phyloP scores from a whole-genome alignment of 495 filamentous ascomycete species.

The Trichoderma virens region DNA sequence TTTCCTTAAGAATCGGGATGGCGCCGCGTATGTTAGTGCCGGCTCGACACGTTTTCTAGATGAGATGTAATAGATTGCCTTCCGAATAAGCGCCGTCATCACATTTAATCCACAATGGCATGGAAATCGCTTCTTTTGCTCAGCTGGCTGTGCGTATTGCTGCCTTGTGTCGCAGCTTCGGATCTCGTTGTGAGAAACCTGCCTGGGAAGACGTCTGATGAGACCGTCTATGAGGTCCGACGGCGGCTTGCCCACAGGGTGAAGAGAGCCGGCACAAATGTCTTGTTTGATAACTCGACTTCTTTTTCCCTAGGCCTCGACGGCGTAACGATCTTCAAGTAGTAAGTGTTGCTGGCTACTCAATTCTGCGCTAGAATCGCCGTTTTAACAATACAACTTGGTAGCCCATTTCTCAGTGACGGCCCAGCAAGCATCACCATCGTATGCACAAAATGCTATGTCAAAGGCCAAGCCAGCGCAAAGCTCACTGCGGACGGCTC shows the following conservation, averaged over 20 bases:
- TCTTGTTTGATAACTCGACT: slow-evolving; percentile 1
- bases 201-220: not conserved
- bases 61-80: not conserved
- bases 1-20: too few relatives aligned
- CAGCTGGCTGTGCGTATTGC: not conserved
- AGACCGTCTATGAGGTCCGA: not conserved
- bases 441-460: slow-evolving; percentile 43
- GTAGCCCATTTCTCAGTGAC: not conserved
- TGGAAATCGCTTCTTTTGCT: not conserved
- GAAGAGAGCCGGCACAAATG: not conserved
- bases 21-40: too few relatives aligned
- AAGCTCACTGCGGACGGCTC: slow-evolving; percentile 30
- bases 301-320: not conserved
- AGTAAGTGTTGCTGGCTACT: not conserved
- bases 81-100: not conserved
- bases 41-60: not conserved
- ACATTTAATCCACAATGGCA: not conserved
- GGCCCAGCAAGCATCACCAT: slow-evolving; percentile 25
- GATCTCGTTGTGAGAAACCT: not conserved
- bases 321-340: not conserved
- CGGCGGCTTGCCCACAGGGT: not conserved
- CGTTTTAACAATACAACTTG: not conserved
- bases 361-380: not conserved
- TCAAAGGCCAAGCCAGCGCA: slow-evolving; percentile 38
- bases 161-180: not conserved